Evolutionary conservation across 2,329 filamentous ascomycete species (phyloP).

Genomic region (Nigrograna mackinnonii): DNA sequence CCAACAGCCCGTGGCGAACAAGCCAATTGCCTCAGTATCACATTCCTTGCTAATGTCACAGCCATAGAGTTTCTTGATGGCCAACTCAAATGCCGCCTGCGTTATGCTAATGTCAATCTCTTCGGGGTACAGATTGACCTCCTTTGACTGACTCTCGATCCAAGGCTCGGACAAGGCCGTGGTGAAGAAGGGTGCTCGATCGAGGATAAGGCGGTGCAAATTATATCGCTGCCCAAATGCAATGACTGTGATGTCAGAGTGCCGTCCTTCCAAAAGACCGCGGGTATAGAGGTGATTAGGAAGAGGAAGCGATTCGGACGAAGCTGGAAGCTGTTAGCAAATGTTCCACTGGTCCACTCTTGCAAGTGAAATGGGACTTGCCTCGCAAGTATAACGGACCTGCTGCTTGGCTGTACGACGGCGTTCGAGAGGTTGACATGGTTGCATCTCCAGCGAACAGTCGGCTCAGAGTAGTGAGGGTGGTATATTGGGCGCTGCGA

Average conservation of each 20-base stretch:
- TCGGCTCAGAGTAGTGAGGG: slow-evolving; percentile 47
- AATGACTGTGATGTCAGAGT: slow-evolving; percentile 58
- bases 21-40: slow-evolving; percentile 55
- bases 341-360: no score
- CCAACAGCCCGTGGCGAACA: slow-evolving; percentile 62
- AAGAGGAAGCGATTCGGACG: slow-evolving; percentile 45
- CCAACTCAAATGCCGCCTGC: slow-evolving; percentile 56
- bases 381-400: slow-evolving; percentile 37
- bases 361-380: slow-evolving; percentile 12
- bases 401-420: slow-evolving; percentile 45
- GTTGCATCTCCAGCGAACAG: slow-evolving; percentile 47
- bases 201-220: slow-evolving; percentile 58
- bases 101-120: slow-evolving; percentile 59
- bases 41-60: slow-evolving; percentile 53
- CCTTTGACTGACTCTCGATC: slow-evolving; percentile 56
- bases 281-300: slow-evolving; percentile 57
- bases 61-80: slow-evolving; percentile 59
- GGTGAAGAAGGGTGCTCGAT: slow-evolving; percentile 60
- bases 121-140: slow-evolving; percentile 57
- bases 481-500: slow-evolving; percentile 40
- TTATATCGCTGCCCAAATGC: slow-evolving; percentile 57
- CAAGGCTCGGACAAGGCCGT: slow-evolving; percentile 59
- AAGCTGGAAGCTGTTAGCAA: slow-evolving; percentile 25
- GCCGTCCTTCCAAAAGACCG: slow-evolving; percentile 55
- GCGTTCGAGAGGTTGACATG: slow-evolving; percentile 42